Base-by-base conservation (phyloP, 345 rosid species). In the Linum trigynum region DNA sequence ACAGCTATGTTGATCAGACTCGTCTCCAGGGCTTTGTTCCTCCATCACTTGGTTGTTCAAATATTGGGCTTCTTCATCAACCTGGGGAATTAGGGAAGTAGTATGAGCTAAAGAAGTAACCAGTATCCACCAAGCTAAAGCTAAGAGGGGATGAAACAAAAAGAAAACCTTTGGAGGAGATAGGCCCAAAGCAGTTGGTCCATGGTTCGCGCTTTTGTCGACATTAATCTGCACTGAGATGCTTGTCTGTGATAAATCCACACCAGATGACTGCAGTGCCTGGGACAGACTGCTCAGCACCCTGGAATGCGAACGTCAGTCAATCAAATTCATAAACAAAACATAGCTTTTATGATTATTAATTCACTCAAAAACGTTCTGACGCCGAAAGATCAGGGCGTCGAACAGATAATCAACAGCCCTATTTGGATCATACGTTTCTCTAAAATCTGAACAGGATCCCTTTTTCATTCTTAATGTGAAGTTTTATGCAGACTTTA, bases 181-280 rank as follows among this genome's bases (percentile, higher is more conserved):
- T 41, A 48, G 14, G 3, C 77, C 79, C 61, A 55, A 38, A 55
- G 68, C 39, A 38, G 71, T 36, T 48, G 51, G 63, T 42, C 73
- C 78, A 51, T 23, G 59, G 62, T 68, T 79, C 64, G 56, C 65
- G 39, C 39, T 79, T 78, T 80, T 89, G 57, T 81, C 72, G 39
- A 87, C 84, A 75, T 79, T 84, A 72, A 90, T 73, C 69, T 85
- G 79, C 71, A 90, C 95, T 14, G 86, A 78, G 71, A 90, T 78
- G 72, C 58, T 77, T 45, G 95, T 74, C 71, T 78, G 85, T 38
- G 90, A 76, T 72, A 87, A 57, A 66, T 90, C 84, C 75, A 90
- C 89, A 55, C 92, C 90, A 2, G 88, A 83, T 39, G 86, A 83
- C 61, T 65, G 85, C 69, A 90, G 78, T 37, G 81, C 83, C 73